These are phyloP conservation scores for Trematosphaeria pertusa DNA, from an alignment of 2,329 filamentous ascomycete species.

Conservation along the genomic window DNA sequence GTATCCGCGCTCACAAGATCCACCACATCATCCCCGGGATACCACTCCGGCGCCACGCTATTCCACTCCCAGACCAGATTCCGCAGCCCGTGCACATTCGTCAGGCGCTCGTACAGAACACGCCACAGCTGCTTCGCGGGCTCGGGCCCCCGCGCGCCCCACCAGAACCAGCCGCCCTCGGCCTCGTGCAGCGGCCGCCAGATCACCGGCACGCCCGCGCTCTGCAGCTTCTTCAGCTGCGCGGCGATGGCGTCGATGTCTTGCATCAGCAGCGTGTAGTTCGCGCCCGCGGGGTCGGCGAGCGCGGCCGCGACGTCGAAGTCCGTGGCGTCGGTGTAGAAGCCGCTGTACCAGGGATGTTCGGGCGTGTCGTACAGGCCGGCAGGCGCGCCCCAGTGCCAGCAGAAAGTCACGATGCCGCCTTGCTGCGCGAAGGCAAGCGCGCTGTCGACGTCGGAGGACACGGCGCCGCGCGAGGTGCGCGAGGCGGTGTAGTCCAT, in stretches of 20 bases:
- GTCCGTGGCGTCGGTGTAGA: constrained; percentile 59
- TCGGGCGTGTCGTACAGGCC: constrained; percentile 57
- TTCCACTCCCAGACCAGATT: constrained; percentile 63
- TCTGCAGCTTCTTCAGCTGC: constrained; percentile 54
- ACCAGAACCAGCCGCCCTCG: constrained; percentile 62
- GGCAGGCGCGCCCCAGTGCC: constrained; percentile 58
- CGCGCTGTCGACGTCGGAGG: constrained; percentile 56
- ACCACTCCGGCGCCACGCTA: constrained; percentile 54
- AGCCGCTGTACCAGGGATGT: constrained; percentile 58
- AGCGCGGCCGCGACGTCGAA: constrained; percentile 56
- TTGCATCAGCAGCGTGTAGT: constrained; percentile 57
- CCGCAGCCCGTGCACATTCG: constrained; percentile 53
- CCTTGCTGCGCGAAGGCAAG: constrained; percentile 52
- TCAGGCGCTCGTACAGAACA: constrained; percentile 55
- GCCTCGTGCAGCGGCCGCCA: constrained; percentile 60
- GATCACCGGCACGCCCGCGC: constrained; percentile 55
- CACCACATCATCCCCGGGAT: constrained; percentile 55
- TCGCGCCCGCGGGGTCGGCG: constrained; percentile 51
- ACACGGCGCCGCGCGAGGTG: constrained; percentile 51
- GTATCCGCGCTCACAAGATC: constrained; percentile 58
- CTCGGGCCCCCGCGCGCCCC: constrained; percentile 58
- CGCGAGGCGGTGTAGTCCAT: constrained; percentile 60
- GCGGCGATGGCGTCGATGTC: constrained; percentile 59
- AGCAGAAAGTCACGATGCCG: constrained; percentile 57
- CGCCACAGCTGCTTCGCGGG: constrained; percentile 54